Evolutionary conservation across 345 rosid species (phyloP), one percentile per base, ranked within the genome.

Genomic region (Boechera retrofracta): DNA sequence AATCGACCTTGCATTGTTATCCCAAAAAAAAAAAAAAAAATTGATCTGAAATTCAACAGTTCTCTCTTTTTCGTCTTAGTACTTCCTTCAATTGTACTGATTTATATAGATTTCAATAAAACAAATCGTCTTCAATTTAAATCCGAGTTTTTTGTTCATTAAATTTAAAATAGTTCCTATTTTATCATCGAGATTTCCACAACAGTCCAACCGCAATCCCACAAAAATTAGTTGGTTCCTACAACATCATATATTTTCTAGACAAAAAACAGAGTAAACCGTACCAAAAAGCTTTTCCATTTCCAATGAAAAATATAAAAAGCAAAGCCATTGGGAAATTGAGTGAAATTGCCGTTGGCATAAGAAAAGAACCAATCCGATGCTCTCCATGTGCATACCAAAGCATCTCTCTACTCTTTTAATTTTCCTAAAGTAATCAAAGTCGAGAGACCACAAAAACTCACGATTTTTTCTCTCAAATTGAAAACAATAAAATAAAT

Each of bases 331-430:
- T 62, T 18, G 6, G 36, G 4, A 55, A 39, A 10, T 68, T 5
- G 79, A 76, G 74, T 76, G 79, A 76, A 68, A 51, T 68, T 60
- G 74, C 79, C 63, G 79, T 68, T 31, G 60, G 28, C 69, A 60
- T 68, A 68, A 60, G 69, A 9, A 76, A 76, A 69, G 69, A 76
- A 76, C 74, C 79, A 76, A 68, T 76, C 74, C 38, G 28, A 61
- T 68, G 16, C 10, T 41, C 56, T 69, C 74, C 79, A 76, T 69
- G 74, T 76, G 79, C 73, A 51, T 15, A 5, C 74, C 69, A 68
- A 75, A 66, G 66, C 60, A 75, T 53, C 54, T 60, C 57, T 44
- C 49, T 69, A 62, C 76, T 51, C 69, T 64, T 64, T 64, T 53
- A 11, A 67, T 13, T 10, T 35, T 9, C 51, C 59, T 72, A 61